Base-by-base conservation (phyloP, 169 alveolate species). In the Plasmodium blacklocki region DNA sequence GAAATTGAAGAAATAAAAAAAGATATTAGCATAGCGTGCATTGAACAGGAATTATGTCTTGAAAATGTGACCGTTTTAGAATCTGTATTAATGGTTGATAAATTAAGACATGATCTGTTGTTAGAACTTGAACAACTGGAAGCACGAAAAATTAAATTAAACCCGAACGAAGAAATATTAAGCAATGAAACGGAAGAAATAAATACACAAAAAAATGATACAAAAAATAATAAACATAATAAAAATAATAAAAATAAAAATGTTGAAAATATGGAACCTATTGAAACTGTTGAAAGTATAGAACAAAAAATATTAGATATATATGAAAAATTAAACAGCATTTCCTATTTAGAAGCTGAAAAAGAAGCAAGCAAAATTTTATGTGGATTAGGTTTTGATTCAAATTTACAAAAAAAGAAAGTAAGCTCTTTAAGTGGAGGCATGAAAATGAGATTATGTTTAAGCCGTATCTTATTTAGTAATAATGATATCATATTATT, bases 1-100 rank as follows among this genome's bases (percentile, higher is more conserved):
- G 99, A 98, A 93, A 95, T 98, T 74, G 99, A 96, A 45, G 97
- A 98, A 52, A 94, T 97, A 62, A 98, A 98, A 54, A 94, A 94
- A 63, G 97, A 97, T 87, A 93, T 97, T 26, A 95, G 97, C 86
- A 97, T 98, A 76, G 96, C 98, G 18, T 96, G 98, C 76, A 99
- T 98, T 4, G 99, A 98, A 88, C 98, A 98, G 90, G 99, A 97
- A 92, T 63, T 86, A 73, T 85, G 52, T 52, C 80, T 75, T 64
- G 95, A 92, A 54, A 96, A 96, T 52, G 97, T 95, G 71, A 96
- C 97, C 26, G 98, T 96, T n/a, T 88, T 98, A 21, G 95, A 97
- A 74, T 96, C 96, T 78, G 98, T 98, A 11, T 93, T 98, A 49
- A 97, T 96, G 72, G 98, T 98, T 68, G 99, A 98, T 93, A 95